Percentiles rank a stretch among this genome's conserved stretches.
These are phyloP conservation scores for Backusella macrospora DNA, from an alignment of 192 early-diverging fungal species.

Conservation along the genomic window DNA sequence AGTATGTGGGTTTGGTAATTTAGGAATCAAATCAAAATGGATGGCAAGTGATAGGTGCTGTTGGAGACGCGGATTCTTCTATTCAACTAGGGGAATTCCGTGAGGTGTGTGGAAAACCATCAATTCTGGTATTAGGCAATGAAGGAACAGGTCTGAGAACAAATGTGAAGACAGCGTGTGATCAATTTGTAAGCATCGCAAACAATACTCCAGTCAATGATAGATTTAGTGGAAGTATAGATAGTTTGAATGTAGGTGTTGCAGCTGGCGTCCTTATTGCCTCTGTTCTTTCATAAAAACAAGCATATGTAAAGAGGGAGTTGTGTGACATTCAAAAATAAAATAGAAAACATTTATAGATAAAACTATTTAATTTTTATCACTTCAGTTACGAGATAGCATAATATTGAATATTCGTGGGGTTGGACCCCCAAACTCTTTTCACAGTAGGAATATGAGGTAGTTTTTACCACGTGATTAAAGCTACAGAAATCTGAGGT, in stretches of 20 bases:
- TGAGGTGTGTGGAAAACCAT: constrained; percentile 26
- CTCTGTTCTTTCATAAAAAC: neutral
- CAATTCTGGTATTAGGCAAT: constrained; percentile 65
- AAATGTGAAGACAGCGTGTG: constrained; percentile 56
- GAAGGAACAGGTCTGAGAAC: constrained; percentile 67
- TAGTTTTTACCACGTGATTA: no score
- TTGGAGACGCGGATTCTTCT: constrained; percentile 2
- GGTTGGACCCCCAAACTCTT: no score
- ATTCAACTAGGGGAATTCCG: neutral
- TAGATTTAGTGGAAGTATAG: constrained; percentile 23
- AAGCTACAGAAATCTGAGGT: no score
- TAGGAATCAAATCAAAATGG: constrained; percentile 48
- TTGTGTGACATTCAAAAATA: no score
- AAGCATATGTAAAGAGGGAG: neutral
- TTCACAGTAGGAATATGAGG: no score
- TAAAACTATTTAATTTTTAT: no score
- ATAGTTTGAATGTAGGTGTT: constrained; percentile 48
- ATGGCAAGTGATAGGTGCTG: constrained; percentile 56
- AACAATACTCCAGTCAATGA: neutral
- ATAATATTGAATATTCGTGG: no score
- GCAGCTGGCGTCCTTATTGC: constrained; percentile 38
- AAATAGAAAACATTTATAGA: no score
- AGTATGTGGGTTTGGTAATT: neutral
- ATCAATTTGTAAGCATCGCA: constrained; percentile 61
- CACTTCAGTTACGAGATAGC: no score